Evolutionary conservation across 805 yeast genomes (phyloP), one percentile per base, ranked within the genome.

Genomic region (Myxozyma kluyveri): DNA sequence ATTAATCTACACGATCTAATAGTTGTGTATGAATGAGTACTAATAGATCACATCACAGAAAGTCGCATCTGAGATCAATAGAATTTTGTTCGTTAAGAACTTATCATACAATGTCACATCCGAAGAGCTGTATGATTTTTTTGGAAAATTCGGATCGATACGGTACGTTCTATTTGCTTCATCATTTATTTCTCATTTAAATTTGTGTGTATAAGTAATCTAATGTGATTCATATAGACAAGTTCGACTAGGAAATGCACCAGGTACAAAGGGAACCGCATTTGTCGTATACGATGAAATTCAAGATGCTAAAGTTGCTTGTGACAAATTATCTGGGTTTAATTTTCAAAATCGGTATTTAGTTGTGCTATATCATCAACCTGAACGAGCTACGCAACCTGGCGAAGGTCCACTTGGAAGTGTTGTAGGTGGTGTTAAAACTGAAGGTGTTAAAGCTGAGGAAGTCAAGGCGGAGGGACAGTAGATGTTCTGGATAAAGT

Each of bases 321-420:
- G 74, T 19, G 75, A 72, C n/a, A 82, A 78, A 53, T 63, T 82
- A 47, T 78, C 78, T 47, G 88, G 88, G 1, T 77, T 76, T 54
- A 81, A 81, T 60, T 77, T 77, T 56, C 75, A 78, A 52, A 81
- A 82, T 6, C 61, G 87, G 49, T 82, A 82, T 61, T 60, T 82
- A 31, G 82, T 82, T 23, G 79, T 81, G 7, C 64, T 72, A 46
- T 48, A 74, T 52, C 80, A 75, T 57, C 72, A 66, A 33, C 75
- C 78, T 12, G 82, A 78, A 49, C 69, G 63, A 56, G 29, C 36
- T 9, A 29, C 45, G 17, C 4, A 29, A 18, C 18, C 22, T 22
- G 46, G 29, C 7, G 32, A 9, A 9, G 43, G 21, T n/a, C n/a
- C n/a, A n/a, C n/a, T n/a, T 29, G 33, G 33, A 29, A 29, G 12